Conservation (phyloP, 768 basidiomycete genomes). For the Suillus tomentosus region DNA sequence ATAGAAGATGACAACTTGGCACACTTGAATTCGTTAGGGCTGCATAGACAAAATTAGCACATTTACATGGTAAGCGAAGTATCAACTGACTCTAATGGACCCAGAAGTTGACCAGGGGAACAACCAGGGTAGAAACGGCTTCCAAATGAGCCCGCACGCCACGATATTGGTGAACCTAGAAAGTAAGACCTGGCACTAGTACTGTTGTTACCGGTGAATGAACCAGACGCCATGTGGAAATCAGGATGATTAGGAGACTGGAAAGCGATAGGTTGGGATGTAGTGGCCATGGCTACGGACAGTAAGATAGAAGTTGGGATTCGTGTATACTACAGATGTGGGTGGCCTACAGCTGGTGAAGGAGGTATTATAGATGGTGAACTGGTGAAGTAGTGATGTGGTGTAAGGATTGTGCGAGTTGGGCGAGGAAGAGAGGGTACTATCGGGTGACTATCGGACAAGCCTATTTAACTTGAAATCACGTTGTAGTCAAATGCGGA, state of each 20-base stretch:
- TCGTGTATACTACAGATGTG: conserved; percentile 14
- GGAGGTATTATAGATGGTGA: background rate
- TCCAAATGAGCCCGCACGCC: conserved; percentile 67
- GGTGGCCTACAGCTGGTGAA: conserved; percentile 5
- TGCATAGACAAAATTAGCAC: conserved; percentile 19
- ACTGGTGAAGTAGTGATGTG: conserved; percentile 4
- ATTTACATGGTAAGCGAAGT: background rate
- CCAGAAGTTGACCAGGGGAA: conserved; percentile 61
- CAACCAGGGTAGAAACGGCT: conserved; percentile 63
- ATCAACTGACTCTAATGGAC: conserved; percentile 63
- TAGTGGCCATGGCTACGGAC: conserved; percentile 34
- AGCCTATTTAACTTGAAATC: conserved; percentile 2
- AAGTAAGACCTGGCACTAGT: conserved; percentile 68
- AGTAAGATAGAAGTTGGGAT: conserved; percentile 9
- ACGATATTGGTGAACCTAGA: conserved; percentile 73
- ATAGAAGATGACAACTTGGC: conserved; percentile 53
- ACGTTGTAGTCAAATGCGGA: background rate
- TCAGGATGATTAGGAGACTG: conserved; percentile 28
- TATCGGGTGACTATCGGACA: conserved; percentile 3
- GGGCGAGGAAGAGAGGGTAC: conserved; percentile 4
- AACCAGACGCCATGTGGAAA: conserved; percentile 46
- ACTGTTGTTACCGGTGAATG: conserved; percentile 48
- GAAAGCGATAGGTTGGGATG: conserved; percentile 49
- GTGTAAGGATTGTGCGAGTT: background rate
- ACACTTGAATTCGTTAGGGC: conserved; percentile 49